Conservation (phyloP, 2,329 filamentous ascomycete species). For the Talaromyces sp. region DNA sequence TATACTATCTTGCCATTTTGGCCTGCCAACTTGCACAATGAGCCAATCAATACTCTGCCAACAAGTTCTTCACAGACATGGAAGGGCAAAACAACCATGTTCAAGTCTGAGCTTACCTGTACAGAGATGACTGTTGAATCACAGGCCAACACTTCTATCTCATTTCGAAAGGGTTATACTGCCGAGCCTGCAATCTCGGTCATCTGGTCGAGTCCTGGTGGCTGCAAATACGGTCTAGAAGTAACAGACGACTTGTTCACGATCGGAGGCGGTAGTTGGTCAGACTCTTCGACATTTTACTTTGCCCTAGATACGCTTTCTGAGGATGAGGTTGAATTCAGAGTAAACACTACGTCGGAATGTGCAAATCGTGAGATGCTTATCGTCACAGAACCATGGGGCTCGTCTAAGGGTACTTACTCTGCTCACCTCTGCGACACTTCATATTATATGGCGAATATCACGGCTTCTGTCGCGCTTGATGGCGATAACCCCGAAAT, state of each 20-base stretch:
- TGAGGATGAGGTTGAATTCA: not conserved
- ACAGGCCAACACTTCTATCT: not conserved
- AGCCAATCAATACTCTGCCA: constrained; percentile 10
- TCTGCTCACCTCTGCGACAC: constrained; percentile 13
- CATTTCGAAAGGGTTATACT: not conserved
- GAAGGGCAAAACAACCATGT: constrained; percentile 20
- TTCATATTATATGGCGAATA: constrained; percentile 20
- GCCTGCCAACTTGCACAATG: constrained; percentile 13
- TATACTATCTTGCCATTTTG: constrained; percentile 30
- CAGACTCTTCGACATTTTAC: constrained; percentile 14
- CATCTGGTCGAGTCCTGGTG: constrained; percentile 13
- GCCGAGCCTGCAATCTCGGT: not conserved
- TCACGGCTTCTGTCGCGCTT: constrained; percentile 3
- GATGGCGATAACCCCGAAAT: constrained; percentile 7
- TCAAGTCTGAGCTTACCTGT: constrained; percentile 20
- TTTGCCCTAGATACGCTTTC: not conserved
- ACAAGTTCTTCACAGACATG: constrained; percentile 11
- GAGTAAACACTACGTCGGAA: constrained; percentile 4
- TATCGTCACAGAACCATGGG: constrained; percentile 11
- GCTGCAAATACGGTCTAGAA: constrained; percentile 15
- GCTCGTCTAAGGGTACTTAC: not conserved
- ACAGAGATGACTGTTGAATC: constrained; percentile 14
- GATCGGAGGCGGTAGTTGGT: constrained; percentile 21
- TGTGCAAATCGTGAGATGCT: constrained; percentile 13
- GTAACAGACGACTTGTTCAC: not conserved